A percentile compares a stretch with the other conserved stretches of the same genome.
Conservation (phyloP, 176 grass and related monocot genomes). For the Juncus inflexus region DNA sequence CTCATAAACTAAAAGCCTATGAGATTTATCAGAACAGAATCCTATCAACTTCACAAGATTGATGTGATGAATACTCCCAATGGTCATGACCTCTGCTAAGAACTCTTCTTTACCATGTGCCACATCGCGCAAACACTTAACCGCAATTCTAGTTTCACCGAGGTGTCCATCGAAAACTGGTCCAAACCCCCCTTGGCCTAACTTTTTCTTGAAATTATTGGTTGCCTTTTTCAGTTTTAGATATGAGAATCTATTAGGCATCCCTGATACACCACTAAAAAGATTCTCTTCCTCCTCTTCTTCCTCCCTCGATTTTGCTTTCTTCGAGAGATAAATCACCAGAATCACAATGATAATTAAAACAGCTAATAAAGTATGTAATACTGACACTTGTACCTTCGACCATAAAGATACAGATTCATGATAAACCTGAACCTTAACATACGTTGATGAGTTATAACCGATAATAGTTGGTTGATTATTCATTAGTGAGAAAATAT, state of each 20-base stretch:
- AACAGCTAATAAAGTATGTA: constrained; percentile 27
- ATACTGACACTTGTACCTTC: constrained; percentile 22
- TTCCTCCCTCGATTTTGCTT: constrained; percentile 27
- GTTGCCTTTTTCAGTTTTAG: constrained; percentile 64
- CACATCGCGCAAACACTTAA: constrained; percentile 58
- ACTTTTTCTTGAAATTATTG: constrained; percentile 67
- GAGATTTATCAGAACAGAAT: constrained; percentile 64
- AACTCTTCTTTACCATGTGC: constrained; percentile 75
- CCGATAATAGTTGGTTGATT: constrained; percentile 33
- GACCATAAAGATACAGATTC: constrained; percentile 30
- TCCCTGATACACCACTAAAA: constrained; percentile 53
- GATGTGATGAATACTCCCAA: constrained; percentile 72
- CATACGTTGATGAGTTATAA: constrained; percentile 63
- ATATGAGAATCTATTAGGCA: constrained; percentile 63
- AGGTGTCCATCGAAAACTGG: constrained; percentile 58
- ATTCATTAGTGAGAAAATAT: constrained; percentile 60
- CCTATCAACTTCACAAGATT: constrained; percentile 72
- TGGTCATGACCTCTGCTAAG: constrained; percentile 67
- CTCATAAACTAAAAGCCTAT: constrained; percentile 75
- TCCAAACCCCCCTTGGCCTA: constrained; percentile 82
- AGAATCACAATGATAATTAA: constrained; percentile 31
- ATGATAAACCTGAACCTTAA: constrained; percentile 58
- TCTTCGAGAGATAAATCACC: constrained; percentile 33
- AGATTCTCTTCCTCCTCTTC: constrained; percentile 65
- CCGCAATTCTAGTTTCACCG: constrained; percentile 42